Evolutionary conservation across 371 early-diverging fungal species (phyloP).

Genomic region (Smittium culicis): DNA sequence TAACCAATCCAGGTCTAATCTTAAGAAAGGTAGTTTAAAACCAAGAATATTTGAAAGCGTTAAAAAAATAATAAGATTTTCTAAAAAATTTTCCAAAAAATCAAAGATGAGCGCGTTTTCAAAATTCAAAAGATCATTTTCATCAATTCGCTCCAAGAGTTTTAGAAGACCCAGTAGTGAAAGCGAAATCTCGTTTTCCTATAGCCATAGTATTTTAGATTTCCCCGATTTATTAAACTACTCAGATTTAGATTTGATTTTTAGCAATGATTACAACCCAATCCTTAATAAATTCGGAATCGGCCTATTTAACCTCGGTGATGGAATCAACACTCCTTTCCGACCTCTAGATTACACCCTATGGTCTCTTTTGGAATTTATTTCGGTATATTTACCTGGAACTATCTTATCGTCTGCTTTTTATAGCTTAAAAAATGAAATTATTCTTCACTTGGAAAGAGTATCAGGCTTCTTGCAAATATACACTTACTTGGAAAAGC

Average conservation of each 20-base stretch:
- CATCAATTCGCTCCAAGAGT: not conserved
- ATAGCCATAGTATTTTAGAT: not conserved
- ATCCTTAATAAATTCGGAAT: not conserved
- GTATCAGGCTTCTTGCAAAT: conserved; percentile 3
- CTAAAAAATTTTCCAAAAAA: not conserved
- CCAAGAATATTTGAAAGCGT: not conserved
- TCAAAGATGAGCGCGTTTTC: not conserved
- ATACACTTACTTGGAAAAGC: not conserved
- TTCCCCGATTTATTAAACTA: not conserved
- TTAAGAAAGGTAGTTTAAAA: not conserved
- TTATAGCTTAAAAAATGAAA: not conserved
- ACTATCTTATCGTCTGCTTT: not conserved
- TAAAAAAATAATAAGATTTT: not conserved
- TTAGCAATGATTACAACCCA: not conserved
- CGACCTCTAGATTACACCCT: conserved; percentile 6
- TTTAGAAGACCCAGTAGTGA: not conserved
- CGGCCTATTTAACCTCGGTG: conserved; percentile 2
- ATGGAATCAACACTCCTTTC: conserved; percentile 9
- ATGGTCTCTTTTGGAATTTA: conserved; percentile 10
- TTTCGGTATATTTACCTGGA: not conserved
- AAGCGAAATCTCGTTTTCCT: not conserved
- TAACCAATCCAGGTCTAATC: not conserved
- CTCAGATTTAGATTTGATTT: not conserved
- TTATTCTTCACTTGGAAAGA: conserved; percentile 6
- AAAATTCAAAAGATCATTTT: not conserved